Base-by-base conservation (phyloP, 345 rosid genomes). In the Clausena lansium region DNA sequence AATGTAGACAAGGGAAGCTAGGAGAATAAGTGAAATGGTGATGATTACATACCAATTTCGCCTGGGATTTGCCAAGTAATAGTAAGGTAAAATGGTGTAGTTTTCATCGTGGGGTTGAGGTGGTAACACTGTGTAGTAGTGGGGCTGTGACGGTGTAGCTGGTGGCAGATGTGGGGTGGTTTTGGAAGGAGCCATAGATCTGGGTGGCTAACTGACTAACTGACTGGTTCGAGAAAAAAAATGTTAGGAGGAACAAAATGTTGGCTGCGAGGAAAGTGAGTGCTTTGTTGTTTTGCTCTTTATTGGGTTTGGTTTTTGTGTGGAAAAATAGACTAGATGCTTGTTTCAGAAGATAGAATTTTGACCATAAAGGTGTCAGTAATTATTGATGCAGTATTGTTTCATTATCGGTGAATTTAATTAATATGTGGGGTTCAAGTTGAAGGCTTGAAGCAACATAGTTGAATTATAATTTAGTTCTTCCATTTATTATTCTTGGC, bases 1-100 rank as follows among this genome's bases (percentile, higher is more conserved):
- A 6, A 83, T 50, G 86, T 83, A 92, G 64, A 82, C 59, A 69
- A 82, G 63, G 13, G 88, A 41, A 13, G 86, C 74, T 8, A 89
- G 64, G 71, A 87, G 59, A 70, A 93, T 27, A 33, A 89, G 41
- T 35, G 83, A 33, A 30, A 83, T 17, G 20, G 84, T 24, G 83
- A 77, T 64, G 70, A 86, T 74, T 15, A 83, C 17, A n/a, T 76
- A 85, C 65, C 84, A 69, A 47, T 85, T 73, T 27, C 32, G 73
- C 8, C n/a, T 5, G 67, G 61, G 9, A 2, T 73, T 1, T 14
- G 74, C 54, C 38, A 41, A 38, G 74, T 69, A 75, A 62, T 63
- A 66, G 70, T 50, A 36, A 62, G 86, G 78, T 4, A 81, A 57
- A 74, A 87, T 78, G 75, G 62, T 33, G 84, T 60, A 79, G 84